phyloP scores from a whole-genome alignment of 2,329 filamentous ascomycete genomes.

The Myriosclerotinia curreyana region DNA sequence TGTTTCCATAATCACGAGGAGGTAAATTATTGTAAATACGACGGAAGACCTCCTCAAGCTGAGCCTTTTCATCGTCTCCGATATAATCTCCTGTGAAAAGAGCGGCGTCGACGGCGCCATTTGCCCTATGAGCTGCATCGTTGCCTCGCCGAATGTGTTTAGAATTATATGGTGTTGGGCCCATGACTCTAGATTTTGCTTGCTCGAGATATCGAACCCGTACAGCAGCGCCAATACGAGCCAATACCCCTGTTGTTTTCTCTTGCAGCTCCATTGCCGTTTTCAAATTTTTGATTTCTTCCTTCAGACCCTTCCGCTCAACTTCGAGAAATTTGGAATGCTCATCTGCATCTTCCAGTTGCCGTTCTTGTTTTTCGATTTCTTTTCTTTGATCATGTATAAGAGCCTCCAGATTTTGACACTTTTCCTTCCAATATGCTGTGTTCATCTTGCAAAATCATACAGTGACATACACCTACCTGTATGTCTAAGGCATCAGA shows the following conservation, averaged over 20 bases:
- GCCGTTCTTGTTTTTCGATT: neutral
- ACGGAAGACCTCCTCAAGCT: neutral
- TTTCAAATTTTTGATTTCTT: neutral
- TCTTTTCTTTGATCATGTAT: neutral
- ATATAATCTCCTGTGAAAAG: neutral
- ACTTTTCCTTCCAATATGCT: neutral
- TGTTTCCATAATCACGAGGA: neutral
- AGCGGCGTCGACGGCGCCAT: neutral
- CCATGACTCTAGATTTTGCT: neutral
- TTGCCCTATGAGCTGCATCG: slow-evolving; percentile 1
- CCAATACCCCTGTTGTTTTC: neutral
- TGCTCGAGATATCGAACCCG: slow-evolving; percentile 7
- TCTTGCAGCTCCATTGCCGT: neutral
- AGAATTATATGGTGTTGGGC: neutral
- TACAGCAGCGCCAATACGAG: neutral
- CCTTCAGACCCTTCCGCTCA: neutral
- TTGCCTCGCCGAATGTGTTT: neutral
- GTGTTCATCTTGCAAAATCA: neutral
- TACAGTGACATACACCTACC: no score
- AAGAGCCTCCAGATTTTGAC: neutral
- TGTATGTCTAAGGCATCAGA: no score
- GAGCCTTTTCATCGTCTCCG: neutral
- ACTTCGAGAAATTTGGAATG: neutral
- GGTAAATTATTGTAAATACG: neutral
- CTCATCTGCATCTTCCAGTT: slow-evolving; percentile 1